Evolutionary conservation across 352 stramenopile species (phyloP).

Genomic region (Pythium aristosporum): DNA sequence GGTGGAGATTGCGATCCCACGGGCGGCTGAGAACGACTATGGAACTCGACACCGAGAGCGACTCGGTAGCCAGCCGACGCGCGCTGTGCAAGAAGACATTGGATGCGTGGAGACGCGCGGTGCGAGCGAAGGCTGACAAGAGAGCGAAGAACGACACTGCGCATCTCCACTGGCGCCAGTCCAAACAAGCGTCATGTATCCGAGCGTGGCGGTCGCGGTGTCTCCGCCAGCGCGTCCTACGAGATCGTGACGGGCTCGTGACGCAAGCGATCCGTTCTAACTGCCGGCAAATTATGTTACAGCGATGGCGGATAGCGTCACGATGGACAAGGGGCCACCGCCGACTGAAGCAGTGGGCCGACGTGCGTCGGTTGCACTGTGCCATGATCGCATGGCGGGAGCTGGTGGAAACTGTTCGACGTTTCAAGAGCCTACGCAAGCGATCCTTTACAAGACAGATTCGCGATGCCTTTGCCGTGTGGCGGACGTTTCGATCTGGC

Average conservation of each 20-base stretch:
- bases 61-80: background rate
- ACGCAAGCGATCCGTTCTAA: background rate
- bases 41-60: background rate
- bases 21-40: background rate
- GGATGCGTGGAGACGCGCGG: background rate
- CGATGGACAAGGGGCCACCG: slow-evolving; percentile 1
- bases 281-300: background rate
- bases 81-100: slow-evolving; percentile 2
- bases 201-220: background rate
- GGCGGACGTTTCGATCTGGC: background rate
- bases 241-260: background rate
- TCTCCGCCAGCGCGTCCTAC: background rate
- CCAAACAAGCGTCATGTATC: background rate
- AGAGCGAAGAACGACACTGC: background rate
- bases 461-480: background rate
- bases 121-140: background rate
- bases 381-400: background rate
- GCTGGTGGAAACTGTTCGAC: slow-evolving; percentile 2
- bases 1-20: background rate
- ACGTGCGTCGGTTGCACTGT: background rate
- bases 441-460: background rate
- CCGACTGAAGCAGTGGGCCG: background rate
- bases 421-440: background rate
- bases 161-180: background rate
- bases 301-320: slow-evolving; percentile 4